Percentiles rank a stretch among this genome's conserved stretches.
Conservation (phyloP, 2,329 filamentous ascomycete genomes). For the Paraphoma chrysanthemicola region DNA sequence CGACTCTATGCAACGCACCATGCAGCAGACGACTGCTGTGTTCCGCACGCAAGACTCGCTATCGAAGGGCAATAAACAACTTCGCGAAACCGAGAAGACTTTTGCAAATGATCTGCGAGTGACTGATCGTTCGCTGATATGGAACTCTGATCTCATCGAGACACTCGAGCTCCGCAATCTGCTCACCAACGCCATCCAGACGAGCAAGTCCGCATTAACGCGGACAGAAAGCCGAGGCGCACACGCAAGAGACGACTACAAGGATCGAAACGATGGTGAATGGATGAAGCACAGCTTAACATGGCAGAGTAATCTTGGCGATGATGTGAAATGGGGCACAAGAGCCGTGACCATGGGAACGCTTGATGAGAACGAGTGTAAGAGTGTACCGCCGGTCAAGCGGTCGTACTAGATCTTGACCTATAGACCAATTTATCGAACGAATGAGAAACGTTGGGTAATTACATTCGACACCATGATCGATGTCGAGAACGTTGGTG, state of each 20-base stretch:
- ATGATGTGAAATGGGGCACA: slow-evolving; percentile 52
- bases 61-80: slow-evolving; percentile 36
- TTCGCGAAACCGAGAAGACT: slow-evolving; percentile 44
- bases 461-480: not conserved
- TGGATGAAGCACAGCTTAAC: slow-evolving; percentile 59
- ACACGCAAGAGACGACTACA: slow-evolving; percentile 58
- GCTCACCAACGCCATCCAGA: slow-evolving; percentile 56
- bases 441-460: not conserved
- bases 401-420: slow-evolving; percentile 37
- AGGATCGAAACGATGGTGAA: slow-evolving; percentile 49
- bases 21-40: slow-evolving; percentile 56
- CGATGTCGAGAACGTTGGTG: slow-evolving; percentile 1
- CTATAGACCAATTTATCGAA: not conserved
- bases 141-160: slow-evolving; percentile 58
- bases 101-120: slow-evolving; percentile 48
- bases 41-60: slow-evolving; percentile 53
- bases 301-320: slow-evolving; percentile 52
- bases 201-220: slow-evolving; percentile 52
- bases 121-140: slow-evolving; percentile 55
- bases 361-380: slow-evolving; percentile 54
- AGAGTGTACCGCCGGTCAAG: slow-evolving; percentile 45
- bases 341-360: slow-evolving; percentile 53
- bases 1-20: slow-evolving; percentile 54
- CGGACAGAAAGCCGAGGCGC: slow-evolving; percentile 55
- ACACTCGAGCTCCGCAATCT: slow-evolving; percentile 57